phyloP scores from a whole-genome alignment of 228 moss, liverwort and hornwort genomes.

The Sphagnum fallax region DNA sequence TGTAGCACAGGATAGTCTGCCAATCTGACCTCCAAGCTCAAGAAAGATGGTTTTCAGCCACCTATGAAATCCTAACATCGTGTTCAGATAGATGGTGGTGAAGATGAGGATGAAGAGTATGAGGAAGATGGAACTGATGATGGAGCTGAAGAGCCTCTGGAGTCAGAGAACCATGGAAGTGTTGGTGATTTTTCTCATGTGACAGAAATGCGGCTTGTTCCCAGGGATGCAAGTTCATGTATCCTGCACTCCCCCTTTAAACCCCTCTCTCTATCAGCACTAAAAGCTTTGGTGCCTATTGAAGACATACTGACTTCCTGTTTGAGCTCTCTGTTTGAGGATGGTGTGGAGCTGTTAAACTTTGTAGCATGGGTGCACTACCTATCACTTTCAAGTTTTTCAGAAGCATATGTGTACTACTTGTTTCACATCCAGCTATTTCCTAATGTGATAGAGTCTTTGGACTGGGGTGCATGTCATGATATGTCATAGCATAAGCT shows the following conservation, averaged over 20 bases:
- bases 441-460: not conserved
- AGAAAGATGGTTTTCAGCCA: too few species aligned
- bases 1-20: not conserved
- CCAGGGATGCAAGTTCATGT: slow-evolving; percentile 74
- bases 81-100: slow-evolving; percentile 70
- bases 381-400: too few species aligned
- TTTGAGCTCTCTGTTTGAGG: too few species aligned
- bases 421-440: too few species aligned
- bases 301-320: not conserved
- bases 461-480: not conserved
- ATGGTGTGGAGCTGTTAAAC: too few species aligned
- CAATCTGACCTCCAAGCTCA: too few species aligned
- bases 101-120: slow-evolving; percentile 52
- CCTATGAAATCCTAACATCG: too few species aligned
- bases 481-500: not conserved
- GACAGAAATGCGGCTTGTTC: slow-evolving; percentile 95
- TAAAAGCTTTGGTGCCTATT: not conserved
- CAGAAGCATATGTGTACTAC: too few species aligned
- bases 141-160: slow-evolving; percentile 44
- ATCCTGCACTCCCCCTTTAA: slow-evolving; percentile 37
- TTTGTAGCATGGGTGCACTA: too few species aligned
- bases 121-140: slow-evolving; percentile 33
- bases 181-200: slow-evolving; percentile 52
- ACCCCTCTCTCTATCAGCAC: not conserved
- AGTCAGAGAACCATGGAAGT: slow-evolving; percentile 49